Percentiles rank a stretch among this genome's conserved stretches.
Conservation (phyloP, 202 grass and related monocot species). For the Schoenoplectus triqueter region DNA sequence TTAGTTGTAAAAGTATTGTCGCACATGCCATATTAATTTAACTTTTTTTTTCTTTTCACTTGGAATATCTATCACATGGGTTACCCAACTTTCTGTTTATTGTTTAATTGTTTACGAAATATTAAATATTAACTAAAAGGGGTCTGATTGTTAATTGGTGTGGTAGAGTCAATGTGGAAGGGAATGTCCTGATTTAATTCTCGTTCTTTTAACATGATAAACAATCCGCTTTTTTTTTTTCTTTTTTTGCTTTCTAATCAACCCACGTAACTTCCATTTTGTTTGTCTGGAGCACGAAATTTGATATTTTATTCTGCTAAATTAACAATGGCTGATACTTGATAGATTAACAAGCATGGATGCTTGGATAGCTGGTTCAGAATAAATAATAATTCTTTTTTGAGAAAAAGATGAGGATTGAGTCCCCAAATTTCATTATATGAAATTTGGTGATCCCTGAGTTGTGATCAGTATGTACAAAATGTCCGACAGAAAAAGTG, state of each 20-base stretch:
- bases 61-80: conserved; percentile 25
- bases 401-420: no score
- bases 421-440: no score
- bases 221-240: not conserved
- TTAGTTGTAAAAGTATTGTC: conserved; percentile 24
- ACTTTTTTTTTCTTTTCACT: not conserved
- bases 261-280: conserved; percentile 24
- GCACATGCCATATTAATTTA: conserved; percentile 19
- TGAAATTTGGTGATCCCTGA: no score
- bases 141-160: not conserved
- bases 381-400: not conserved
- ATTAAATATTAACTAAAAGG: not conserved
- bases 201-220: not conserved
- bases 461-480: no score
- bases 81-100: not conserved
- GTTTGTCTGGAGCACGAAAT: not conserved
- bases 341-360: conserved; percentile 1
- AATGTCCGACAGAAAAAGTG: no score
- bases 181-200: conserved; percentile 31
- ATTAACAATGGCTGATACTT: conserved; percentile 6
- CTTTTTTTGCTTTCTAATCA: not conserved
- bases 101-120: not conserved
- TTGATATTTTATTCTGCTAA: conserved; percentile 1
- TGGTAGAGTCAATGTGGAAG: not conserved
- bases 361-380: not conserved